Conservation (phyloP, 352 stramenopile genomes). For the Phytophthora kernoviae region DNA sequence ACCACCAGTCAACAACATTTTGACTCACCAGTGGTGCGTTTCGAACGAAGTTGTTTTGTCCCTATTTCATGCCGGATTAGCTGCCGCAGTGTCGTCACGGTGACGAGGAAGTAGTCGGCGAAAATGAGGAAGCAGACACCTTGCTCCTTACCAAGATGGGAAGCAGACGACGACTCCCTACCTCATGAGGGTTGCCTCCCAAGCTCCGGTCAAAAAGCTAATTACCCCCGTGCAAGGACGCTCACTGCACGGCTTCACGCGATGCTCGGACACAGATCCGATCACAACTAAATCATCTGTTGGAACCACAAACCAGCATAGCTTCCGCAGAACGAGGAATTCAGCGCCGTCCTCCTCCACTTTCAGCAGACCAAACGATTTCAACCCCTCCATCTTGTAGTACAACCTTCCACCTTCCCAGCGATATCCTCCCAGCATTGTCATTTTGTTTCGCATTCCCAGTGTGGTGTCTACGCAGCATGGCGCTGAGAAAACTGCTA, state of each 20-base stretch:
- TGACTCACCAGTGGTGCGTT: too few relatives aligned
- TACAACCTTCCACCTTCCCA: constrained; percentile 3
- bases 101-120: neutral
- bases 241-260: constrained; percentile 12
- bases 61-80: too few relatives aligned
- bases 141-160: constrained; percentile 6
- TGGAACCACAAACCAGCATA: constrained; percentile 16
- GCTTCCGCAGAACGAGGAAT: constrained; percentile 17
- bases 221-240: constrained; percentile 15
- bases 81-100: too few relatives aligned
- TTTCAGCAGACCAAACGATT: constrained; percentile 18
- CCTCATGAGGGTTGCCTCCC: constrained; percentile 2
- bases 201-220: constrained; percentile 18
- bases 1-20: too few relatives aligned
- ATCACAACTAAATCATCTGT: constrained; percentile 18
- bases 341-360: constrained; percentile 9
- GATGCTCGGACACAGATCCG: constrained; percentile 5
- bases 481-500: constrained; percentile 1
- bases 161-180: neutral
- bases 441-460: constrained; percentile 19
- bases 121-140: constrained; percentile 3
- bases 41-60: too few relatives aligned
- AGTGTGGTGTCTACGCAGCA: constrained; percentile 21
- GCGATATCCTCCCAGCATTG: constrained; percentile 10
- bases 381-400: constrained; percentile 14